phyloP scores from a whole-genome alignment of 306 rosid species.

The Glycine latifolia region DNA sequence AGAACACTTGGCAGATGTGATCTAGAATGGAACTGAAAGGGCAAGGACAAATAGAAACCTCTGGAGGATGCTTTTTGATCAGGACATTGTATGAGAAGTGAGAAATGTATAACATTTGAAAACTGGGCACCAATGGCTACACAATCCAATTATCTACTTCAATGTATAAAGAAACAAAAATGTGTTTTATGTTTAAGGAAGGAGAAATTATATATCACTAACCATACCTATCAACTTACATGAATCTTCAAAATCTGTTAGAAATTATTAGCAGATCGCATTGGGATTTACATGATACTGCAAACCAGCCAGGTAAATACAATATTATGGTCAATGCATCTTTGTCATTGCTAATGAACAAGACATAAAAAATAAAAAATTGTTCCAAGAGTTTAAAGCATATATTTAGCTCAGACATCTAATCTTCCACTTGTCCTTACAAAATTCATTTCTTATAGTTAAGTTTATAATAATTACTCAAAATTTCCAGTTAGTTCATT shows the following conservation, averaged over 20 bases:
- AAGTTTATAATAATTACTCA: slow-evolving; percentile 7
- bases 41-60: slow-evolving; percentile 53
- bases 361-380: neutral
- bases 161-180: neutral
- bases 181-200: neutral
- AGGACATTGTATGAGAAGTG: slow-evolving; percentile 77
- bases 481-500: neutral
- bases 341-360: neutral
- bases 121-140: slow-evolving; percentile 76
- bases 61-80: slow-evolving; percentile 78
- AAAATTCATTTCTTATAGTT: neutral
- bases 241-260: slow-evolving; percentile 76
- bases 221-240: slow-evolving; percentile 72
- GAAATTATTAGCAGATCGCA: slow-evolving; percentile 5
- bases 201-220: slow-evolving; percentile 9
- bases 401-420: slow-evolving; percentile 8
- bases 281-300: slow-evolving; percentile 28
- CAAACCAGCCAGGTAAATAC: neutral
- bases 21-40: slow-evolving; percentile 1
- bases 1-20: neutral
- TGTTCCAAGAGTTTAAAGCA: slow-evolving; percentile 1
- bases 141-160: slow-evolving; percentile 69
- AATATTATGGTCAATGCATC: neutral
- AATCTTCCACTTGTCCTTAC: neutral
- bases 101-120: slow-evolving; percentile 64